Evolutionary conservation across 345 rosid species (phyloP), one percentile per base, ranked within the genome.

Genomic region (Schrenkiella parvula): DNA sequence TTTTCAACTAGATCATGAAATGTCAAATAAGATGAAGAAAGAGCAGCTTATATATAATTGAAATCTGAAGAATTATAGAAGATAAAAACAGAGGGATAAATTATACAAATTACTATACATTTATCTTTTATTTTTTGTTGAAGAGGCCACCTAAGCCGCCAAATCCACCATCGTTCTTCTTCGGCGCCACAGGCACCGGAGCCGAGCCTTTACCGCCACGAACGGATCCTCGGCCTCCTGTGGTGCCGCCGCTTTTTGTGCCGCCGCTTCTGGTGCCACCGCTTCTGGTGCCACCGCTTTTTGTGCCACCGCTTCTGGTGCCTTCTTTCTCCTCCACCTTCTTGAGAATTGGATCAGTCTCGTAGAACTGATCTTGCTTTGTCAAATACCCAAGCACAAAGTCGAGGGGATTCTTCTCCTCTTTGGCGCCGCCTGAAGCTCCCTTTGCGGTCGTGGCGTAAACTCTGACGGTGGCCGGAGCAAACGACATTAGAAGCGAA

Each of bases 361-460:
- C 97, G 35, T 88, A 87, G 79, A 91, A 88, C 81, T 87, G 92
- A 32, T 90, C 97, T 80, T 87, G 81, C 73, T 89, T 90, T 10
- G 56, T 44, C 82, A 91, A 44, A 51, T 76, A 75, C 8, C 92
- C 92, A 1, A 91, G 39, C 35, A 91, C 71, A 83, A 84, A 87
- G 67, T 91, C 95, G 25, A 91, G 68, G 18, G 81, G 70, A 6
- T 84, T 78, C 79, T 91, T 88, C 75, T 91, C 95, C 73, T 90
- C 88, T 60, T 91, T 91, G 56, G 84, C 50, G 6, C 62, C 47
- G 25, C 66, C 65, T 65, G 80, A 63, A 4, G 81, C 73, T 21
- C 81, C 89, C 58, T 89, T 89, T 1, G 89, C 64, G 14, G 83
- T 75, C n/a, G 96, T 85, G 29, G 92, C 90, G 43, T 74, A 86